Conservation (phyloP, 1,284 basidiomycete genomes). For the Flammula alnicola region DNA sequence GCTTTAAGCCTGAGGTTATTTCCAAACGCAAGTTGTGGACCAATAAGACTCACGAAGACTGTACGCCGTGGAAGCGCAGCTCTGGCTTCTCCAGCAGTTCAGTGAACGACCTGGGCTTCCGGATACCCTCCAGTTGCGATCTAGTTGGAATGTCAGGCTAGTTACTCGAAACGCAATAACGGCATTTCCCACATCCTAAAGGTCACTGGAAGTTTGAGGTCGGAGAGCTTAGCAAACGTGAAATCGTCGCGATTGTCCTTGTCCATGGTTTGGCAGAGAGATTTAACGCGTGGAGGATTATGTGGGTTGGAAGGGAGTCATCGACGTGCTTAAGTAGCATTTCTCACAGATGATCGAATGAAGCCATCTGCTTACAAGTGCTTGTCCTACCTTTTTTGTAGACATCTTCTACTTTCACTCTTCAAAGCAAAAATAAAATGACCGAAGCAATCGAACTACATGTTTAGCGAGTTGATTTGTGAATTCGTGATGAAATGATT, state of each 20-base stretch:
- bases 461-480: too few species aligned
- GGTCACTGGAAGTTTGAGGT: slow-evolving; percentile 85
- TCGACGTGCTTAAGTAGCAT: slow-evolving; percentile 6
- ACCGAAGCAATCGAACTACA: too few species aligned
- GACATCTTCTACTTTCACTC: neutral
- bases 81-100: slow-evolving; percentile 81
- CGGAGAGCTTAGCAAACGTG: slow-evolving; percentile 87
- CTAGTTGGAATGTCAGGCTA: slow-evolving; percentile 43
- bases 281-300: neutral
- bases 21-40: slow-evolving; percentile 5
- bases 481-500: too few species aligned
- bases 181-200: slow-evolving; percentile 76
- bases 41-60: slow-evolving; percentile 43
- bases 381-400: slow-evolving; percentile 6
- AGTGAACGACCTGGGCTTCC: slow-evolving; percentile 72
- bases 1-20: slow-evolving; percentile 49
- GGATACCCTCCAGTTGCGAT: slow-evolving; percentile 82
- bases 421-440: too few species aligned
- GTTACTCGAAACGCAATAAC: neutral
- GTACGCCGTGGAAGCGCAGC: slow-evolving; percentile 77
- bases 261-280: slow-evolving; percentile 53
- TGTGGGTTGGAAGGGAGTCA: neutral
- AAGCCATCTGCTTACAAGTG: slow-evolving; percentile 7
- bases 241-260: slow-evolving; percentile 83
- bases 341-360: slow-evolving; percentile 16